These are phyloP conservation scores for Spencermartinsiella ligniputridi DNA, from an alignment of 1,139 yeast species.

Conservation along the genomic window DNA sequence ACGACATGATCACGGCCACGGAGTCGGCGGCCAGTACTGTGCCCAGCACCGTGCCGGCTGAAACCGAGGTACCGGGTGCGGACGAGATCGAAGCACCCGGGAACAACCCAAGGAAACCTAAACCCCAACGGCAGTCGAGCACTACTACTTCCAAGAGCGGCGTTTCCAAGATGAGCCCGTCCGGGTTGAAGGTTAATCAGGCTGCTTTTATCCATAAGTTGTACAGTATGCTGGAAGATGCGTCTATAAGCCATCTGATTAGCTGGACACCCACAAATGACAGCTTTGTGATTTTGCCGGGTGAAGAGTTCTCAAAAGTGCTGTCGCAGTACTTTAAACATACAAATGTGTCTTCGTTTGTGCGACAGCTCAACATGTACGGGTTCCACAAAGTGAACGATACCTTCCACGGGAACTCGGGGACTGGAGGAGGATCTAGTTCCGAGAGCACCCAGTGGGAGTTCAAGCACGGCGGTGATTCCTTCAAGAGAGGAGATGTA, in stretches of 20 bases:
- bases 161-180: constrained; percentile 5
- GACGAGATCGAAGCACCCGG: no score
- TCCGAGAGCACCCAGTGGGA: constrained; percentile 58
- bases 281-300: constrained; percentile 39
- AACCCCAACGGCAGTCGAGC: neutral
- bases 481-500: constrained; percentile 72
- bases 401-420: constrained; percentile 27
- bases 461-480: constrained; percentile 78
- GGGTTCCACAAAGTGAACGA: constrained; percentile 88
- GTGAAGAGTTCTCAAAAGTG: constrained; percentile 47
- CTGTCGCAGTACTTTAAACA: constrained; percentile 92
- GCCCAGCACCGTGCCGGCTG: neutral
- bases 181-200: constrained; percentile 30
- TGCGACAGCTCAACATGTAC: constrained; percentile 93
- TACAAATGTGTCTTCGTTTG: constrained; percentile 91
- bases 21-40: neutral
- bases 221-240: constrained; percentile 56
- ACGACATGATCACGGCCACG: neutral
- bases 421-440: constrained; percentile 21
- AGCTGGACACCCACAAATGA: constrained; percentile 73
- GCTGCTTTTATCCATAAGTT: constrained; percentile 59
- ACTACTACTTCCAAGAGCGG: neutral
- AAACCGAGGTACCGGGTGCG: no score
- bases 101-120: neutral
- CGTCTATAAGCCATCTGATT: constrained; percentile 48